phyloP scores from a whole-genome alignment of 139 green algal species.

The Chlorella sp. region DNA sequence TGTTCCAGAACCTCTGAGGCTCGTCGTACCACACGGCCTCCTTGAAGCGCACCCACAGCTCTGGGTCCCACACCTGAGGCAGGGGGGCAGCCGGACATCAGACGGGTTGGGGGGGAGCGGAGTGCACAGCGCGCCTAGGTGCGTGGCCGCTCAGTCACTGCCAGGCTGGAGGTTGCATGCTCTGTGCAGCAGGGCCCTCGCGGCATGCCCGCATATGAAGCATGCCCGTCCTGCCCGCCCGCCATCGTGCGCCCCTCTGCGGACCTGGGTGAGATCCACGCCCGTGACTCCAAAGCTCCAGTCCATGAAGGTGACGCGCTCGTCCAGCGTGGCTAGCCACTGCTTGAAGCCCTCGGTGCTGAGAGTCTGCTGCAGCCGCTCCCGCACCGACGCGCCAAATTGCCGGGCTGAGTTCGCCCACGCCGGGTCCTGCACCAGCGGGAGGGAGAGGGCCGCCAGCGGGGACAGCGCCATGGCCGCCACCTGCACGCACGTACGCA shows the following conservation, averaged over 20 bases:
- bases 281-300: conserved; percentile 34
- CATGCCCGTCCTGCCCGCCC: too few relatives aligned
- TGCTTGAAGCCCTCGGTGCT: conserved; percentile 5
- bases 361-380: neutral
- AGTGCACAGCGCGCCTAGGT: too few relatives aligned
- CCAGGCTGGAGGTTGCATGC: too few relatives aligned
- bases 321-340: conserved; percentile 8
- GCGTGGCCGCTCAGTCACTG: too few relatives aligned
- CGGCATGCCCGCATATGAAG: too few relatives aligned
- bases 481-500: conserved; percentile 19
- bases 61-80: conserved; percentile 46
- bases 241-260: too few relatives aligned
- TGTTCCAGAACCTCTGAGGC: conserved; percentile 42
- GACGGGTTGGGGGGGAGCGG: too few relatives aligned
- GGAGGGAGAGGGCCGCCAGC: conserved; percentile 41
- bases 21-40: conserved; percentile 34
- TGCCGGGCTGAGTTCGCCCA: conserved; percentile 17
- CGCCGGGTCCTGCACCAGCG: conserved; percentile 15
- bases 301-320: conserved; percentile 47
- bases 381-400: conserved; percentile 2
- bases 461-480: conserved; percentile 56
- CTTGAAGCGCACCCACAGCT: conserved; percentile 47
- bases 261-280: too few relatives aligned
- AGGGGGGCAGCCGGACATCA: too few relatives aligned
- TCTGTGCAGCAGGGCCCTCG: too few relatives aligned